A percentile compares a stretch with the other conserved stretches of the same genome.
Evolutionary conservation across 2,329 filamentous ascomycete species (phyloP).

Genomic region (Aureobasidium namibiae): DNA sequence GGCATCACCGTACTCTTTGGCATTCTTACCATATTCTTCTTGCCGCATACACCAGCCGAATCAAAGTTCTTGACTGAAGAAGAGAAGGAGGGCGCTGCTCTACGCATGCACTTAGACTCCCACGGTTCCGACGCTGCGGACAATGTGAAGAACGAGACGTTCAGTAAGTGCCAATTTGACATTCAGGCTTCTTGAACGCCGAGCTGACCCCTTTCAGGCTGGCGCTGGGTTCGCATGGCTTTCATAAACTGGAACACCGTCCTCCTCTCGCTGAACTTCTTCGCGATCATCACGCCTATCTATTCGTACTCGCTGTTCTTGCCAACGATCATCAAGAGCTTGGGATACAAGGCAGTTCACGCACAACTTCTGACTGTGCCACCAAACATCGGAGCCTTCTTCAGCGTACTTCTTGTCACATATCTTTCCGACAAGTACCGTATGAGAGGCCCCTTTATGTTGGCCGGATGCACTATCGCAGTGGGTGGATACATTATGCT

Average conservation of each 20-base stretch:
- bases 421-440: constrained; percentile 27
- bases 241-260: constrained; percentile 21
- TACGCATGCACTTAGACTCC: constrained; percentile 23
- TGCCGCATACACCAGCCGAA: constrained; percentile 45
- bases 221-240: constrained; percentile 19
- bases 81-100: constrained; percentile 20
- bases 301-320: constrained; percentile 41
- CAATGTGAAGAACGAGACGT: constrained; percentile 18
- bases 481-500: constrained; percentile 31
- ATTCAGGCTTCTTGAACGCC: not conserved
- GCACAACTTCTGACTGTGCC: constrained; percentile 32
- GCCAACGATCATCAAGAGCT: constrained; percentile 35
- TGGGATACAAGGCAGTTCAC: constrained; percentile 34
- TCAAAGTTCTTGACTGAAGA: constrained; percentile 29
- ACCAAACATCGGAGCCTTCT: constrained; percentile 28
- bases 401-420: constrained; percentile 27
- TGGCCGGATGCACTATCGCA: constrained; percentile 24
- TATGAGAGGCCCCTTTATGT: constrained; percentile 27
- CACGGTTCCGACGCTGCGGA: constrained; percentile 16
- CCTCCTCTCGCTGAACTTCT: constrained; percentile 18
- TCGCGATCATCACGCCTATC: constrained; percentile 23
- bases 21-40: constrained; percentile 45
- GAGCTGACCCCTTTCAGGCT: constrained; percentile 3
- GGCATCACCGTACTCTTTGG: constrained; percentile 49
- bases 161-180: constrained; percentile 2